phyloP scores from a whole-genome alignment of 108 stramenopile species.

The Craspedostauros australis region DNA sequence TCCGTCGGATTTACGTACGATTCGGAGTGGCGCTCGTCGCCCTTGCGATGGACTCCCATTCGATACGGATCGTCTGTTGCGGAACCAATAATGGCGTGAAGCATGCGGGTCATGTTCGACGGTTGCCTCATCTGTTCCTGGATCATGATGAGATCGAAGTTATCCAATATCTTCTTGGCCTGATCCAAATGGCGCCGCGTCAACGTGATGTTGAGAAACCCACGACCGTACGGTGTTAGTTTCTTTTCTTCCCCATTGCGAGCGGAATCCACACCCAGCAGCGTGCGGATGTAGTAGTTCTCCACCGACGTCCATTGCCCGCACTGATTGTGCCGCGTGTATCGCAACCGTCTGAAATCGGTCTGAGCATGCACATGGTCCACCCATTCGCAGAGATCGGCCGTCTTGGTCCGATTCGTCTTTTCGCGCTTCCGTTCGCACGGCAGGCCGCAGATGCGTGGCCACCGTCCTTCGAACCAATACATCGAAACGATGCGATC shows the following conservation, averaged over 20 bases:
- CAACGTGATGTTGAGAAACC: slow-evolving; percentile 2
- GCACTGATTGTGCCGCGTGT: not conserved
- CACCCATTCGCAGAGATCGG: slow-evolving; percentile 5
- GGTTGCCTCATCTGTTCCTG: not conserved
- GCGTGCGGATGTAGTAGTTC: slow-evolving; percentile 9
- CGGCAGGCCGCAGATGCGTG: slow-evolving; percentile 1
- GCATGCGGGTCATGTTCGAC: not conserved
- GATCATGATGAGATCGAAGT: slow-evolving; percentile 8
- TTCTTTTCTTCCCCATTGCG: not conserved
- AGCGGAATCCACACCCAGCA: slow-evolving; percentile 9
- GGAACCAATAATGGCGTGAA: not conserved
- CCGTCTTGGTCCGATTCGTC: not conserved
- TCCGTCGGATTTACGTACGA: not conserved
- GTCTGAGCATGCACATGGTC: slow-evolving; percentile 2
- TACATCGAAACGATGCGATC: slow-evolving; percentile 10
- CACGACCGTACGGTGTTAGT: not conserved
- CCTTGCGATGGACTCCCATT: not conserved
- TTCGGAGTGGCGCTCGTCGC: not conserved
- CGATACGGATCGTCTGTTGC: not conserved
- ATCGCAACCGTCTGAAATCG: not conserved
- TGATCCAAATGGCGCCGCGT: not conserved
- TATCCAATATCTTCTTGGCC: slow-evolving; percentile 8
- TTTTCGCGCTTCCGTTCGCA: slow-evolving; percentile 4
- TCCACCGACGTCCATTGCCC: slow-evolving; percentile 11
- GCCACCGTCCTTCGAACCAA: slow-evolving; percentile 18